Evolutionary conservation across 768 basidiomycete genomes (phyloP).

Genomic region (Calocybe indica): DNA sequence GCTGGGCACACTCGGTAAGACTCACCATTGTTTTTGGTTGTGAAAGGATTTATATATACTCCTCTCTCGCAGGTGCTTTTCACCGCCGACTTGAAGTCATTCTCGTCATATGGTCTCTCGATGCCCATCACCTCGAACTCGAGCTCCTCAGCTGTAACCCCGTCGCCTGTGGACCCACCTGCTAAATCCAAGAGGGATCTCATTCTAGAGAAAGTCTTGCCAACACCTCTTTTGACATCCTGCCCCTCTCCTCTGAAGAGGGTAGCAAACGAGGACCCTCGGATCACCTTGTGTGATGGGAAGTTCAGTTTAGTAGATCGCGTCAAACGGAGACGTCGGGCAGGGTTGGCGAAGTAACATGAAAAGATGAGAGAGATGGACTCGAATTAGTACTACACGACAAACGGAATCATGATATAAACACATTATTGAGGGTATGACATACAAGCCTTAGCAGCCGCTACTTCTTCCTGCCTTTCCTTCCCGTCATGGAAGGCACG

Average conservation of each 20-base stretch:
- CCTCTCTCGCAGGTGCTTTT: slow-evolving; percentile 52
- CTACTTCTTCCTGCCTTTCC: slow-evolving; percentile 19
- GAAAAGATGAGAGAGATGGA: too few species aligned
- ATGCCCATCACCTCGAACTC: slow-evolving; percentile 10
- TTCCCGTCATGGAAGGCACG: slow-evolving; percentile 14
- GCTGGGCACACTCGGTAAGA: slow-evolving; percentile 84
- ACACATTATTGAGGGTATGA: background rate
- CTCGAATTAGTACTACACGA: background rate
- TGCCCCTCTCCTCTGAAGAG: slow-evolving; percentile 25
- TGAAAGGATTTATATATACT: background rate
- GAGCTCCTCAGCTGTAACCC: slow-evolving; percentile 7
- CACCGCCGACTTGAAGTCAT: slow-evolving; percentile 67
- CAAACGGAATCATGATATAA: background rate
- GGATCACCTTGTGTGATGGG: background rate
- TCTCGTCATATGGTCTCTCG: slow-evolving; percentile 51
- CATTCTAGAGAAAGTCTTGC: slow-evolving; percentile 7
- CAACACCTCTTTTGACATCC: slow-evolving; percentile 23
- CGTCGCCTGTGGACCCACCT: background rate
- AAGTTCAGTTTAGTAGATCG: slow-evolving; percentile 29
- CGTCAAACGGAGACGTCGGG: slow-evolving; percentile 34
- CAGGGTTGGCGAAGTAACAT: too few species aligned
- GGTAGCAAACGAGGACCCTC: too few species aligned
- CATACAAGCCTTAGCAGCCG: background rate
- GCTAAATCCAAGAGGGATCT: too few species aligned
- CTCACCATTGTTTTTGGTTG: background rate